Percentiles rank a stretch among this genome's conserved stretches.
Evolutionary conservation across 768 basidiomycete species (phyloP).

Genomic region (Saitozyma podzolica): DNA sequence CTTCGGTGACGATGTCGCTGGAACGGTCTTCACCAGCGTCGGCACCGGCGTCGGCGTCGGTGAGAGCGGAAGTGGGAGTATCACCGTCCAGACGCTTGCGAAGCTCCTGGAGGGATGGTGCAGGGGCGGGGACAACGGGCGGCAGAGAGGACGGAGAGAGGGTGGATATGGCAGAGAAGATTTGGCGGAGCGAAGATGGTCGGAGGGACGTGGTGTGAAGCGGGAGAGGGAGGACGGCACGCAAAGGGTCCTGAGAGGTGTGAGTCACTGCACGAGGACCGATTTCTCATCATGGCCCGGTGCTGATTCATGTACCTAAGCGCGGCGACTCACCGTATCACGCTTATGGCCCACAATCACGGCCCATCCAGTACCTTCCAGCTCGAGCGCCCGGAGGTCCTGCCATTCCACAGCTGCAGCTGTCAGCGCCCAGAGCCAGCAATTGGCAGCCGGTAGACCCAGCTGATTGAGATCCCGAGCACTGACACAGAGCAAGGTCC

Average conservation of each 20-base stretch:
- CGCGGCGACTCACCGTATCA: slow-evolving; percentile 21
- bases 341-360: slow-evolving; percentile 47
- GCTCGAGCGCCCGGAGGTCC: slow-evolving; percentile 31
- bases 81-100: neutral
- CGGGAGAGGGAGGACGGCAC: slow-evolving; percentile 45
- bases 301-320: neutral
- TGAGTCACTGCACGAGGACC: neutral
- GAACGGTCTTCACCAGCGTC: neutral
- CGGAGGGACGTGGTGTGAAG: slow-evolving; percentile 45
- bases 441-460: too few species aligned
- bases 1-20: too few species aligned
- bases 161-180: slow-evolving; percentile 27
- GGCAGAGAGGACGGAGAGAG: slow-evolving; percentile 24
- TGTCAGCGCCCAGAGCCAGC: too few species aligned
- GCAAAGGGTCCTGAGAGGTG: slow-evolving; percentile 38
- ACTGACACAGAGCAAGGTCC: slow-evolving; percentile 48
- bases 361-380: slow-evolving; percentile 36
- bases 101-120: slow-evolving; percentile 24
- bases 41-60: neutral
- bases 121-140: slow-evolving; percentile 16
- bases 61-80: too few species aligned
- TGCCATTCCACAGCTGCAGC: slow-evolving; percentile 48
- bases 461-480: neutral
- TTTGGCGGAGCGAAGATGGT: slow-evolving; percentile 39
- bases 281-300: neutral